Evolutionary conservation across 108 stramenopile genomes (phyloP), one percentile per base, ranked within the genome.

Genomic region (Stephanodiscus triporus): DNA sequence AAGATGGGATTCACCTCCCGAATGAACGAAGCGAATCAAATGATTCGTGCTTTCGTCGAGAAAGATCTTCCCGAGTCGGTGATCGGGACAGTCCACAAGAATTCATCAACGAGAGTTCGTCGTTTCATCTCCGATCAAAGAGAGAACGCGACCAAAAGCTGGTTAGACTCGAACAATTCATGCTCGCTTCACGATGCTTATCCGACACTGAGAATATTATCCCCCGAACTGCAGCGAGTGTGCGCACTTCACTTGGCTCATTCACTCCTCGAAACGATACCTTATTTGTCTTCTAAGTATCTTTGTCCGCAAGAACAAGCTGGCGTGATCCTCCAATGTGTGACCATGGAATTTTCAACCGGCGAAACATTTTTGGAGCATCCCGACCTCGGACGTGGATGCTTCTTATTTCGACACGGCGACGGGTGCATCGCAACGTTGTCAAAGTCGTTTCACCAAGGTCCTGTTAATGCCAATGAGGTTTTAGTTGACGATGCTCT

Each of bases 281-380:
- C 82, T 17, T 83, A 83, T 38, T 68, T 83, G n/a, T 83, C 82
- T 14, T 80, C 82, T 6, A 83, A 70, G 59, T 83, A 73, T 29
- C 63, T 83, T 29, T 62, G 58, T 24, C 68, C 72, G 14, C 68
- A 83, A 19, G 82, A 80, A 20, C 82, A 79, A 55, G 59, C 71
- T 10, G 27, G 47, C 19, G 48, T 83, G n/a, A 78, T 78, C 5
- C 49, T 75, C 14, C 48, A 72, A 45, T 80, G 72, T 22, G 61
- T 48, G n/a, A 47, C 48, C 9, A 45, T 83, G 17, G 82, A 83
- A 24, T 83, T 83, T 79, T 62, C 78, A 13, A 13, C 49, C 10
- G 78, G 58, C 36, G 82, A 83, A 55, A 50, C 42, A 9, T 78
- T 83, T 32, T 23, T 23, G 10, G n/a, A 47, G 20, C 78, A 77